Base-by-base conservation (phyloP, 2,329 filamentous ascomycete genomes). In the Blastomyces silverae region DNA sequence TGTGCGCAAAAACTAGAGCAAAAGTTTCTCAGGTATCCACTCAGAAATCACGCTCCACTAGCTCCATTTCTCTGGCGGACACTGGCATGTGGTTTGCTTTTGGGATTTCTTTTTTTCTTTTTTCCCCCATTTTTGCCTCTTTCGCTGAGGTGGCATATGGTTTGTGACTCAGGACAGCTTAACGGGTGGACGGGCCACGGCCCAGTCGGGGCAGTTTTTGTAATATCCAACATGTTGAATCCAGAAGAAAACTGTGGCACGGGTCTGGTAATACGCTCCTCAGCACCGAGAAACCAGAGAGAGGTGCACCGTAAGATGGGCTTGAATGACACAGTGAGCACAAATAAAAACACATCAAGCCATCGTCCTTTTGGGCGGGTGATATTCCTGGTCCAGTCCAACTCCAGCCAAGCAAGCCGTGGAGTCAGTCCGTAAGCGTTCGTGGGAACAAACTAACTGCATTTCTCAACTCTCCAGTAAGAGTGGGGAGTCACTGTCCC, bases 11-110 rank as follows among this genome's bases (percentile, higher is more conserved):
- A 20, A 17, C 57, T 17, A 37, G 57, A 59, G 57, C 39, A 46
- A 60, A 58, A 60, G 39, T 34, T 61, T 48, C 42, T 31, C 25
- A 48, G 17, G 59, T 61, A 50, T 48, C 59, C 58, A 60, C 42
- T 25, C 22, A 31, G 6, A 60, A 11, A 61, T 15, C 25, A 37
- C 42, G 7, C 39, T 7, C 17, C 15, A 34, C 20, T 31, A 50
- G 44, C 59, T 46, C 34, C 20, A 39, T 57, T 17, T 39, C 25
- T 7, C 17, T 46, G 57, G n/a, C 25, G 17, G 42, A 34, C 22
- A 28, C 13, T 60, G 39, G 42, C 58, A 48, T 60, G 44, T 61
- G 28, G 25, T 50, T 50, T 61, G 42, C 59, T 44, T 61, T 61
- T 48, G 25, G 44, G 17, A 34, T 50, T 48, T 20, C 48, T 60